Conservation (phyloP, 1,284 basidiomycete species). For the Ganoderma resinaceum region DNA sequence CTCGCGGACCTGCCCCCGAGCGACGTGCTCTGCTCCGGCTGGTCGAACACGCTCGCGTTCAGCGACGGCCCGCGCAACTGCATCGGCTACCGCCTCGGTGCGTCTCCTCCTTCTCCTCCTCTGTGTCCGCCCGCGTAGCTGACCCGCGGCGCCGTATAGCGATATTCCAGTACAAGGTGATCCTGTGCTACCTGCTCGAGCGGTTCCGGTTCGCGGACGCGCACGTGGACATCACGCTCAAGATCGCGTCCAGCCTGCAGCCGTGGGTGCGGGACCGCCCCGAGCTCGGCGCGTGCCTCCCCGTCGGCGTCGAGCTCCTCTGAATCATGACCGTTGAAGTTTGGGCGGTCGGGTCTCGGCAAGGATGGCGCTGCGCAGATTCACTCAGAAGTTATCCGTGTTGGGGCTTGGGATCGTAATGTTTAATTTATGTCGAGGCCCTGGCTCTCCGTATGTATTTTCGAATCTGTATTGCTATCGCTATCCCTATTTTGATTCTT, state of each 20-base stretch:
- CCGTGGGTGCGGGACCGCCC: constrained; percentile 16
- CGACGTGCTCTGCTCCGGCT: constrained; percentile 20
- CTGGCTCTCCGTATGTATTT: neutral
- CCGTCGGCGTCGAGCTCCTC: constrained; percentile 13
- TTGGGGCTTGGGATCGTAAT: too few relatives aligned
- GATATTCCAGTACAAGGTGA: constrained; percentile 21
- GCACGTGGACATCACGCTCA: constrained; percentile 13
- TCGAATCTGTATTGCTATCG: neutral
- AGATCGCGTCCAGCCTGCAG: constrained; percentile 27
- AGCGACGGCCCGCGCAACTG: constrained; percentile 31
- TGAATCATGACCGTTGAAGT: neutral
- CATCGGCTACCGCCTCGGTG: constrained; percentile 26
- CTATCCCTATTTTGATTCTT: neutral
- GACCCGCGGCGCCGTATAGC: neutral
- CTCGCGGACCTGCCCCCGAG: constrained; percentile 11
- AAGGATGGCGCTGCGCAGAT: neutral
- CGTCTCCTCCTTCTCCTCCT: neutral
- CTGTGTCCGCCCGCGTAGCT: too few relatives aligned
- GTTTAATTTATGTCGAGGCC: neutral
- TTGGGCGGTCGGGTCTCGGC: too few relatives aligned
- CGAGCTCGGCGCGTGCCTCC: constrained; percentile 10
- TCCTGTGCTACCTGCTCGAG: constrained; percentile 14
- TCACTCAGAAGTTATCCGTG: too few relatives aligned
- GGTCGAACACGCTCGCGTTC: constrained; percentile 26
- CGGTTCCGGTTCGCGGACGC: constrained; percentile 23